Base-by-base conservation (phyloP, 345 rosid genomes). In the Schrenkiella parvula region DNA sequence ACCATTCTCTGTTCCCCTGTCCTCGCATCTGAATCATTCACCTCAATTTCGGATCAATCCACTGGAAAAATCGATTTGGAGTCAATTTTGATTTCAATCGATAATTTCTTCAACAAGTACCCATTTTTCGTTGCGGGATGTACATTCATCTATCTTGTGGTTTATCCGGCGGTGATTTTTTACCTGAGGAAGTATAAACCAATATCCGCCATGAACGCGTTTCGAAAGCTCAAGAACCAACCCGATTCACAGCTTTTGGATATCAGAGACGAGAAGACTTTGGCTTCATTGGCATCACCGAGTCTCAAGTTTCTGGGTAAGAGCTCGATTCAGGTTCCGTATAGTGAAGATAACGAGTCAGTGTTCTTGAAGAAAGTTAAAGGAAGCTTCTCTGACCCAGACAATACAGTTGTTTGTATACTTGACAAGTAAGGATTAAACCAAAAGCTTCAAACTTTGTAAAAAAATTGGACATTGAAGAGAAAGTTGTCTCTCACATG, bases 91-190 rank as follows among this genome's bases (percentile, higher is more conserved):
- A 77, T 89, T 5, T 77, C 97, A 1, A 73, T 93, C 39, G 97
- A 93, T 37, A 89, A 86, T 6, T 89, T 91, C 55, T 79, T 88
- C 73, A 89, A 79, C 76, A 82, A 80, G 74, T 73, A 93, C 82
- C 98, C 98, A 0, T 93, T 93, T 77, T 93, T 93, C 59, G 96
- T 93, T 50, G 86, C 87, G 26, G 91, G 92, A 5, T 93, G 97
- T 70, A 68, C 92, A 0, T 89, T 93, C 82, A 57, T 89, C 37
- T 93, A 96, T 81, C 88, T 90, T 13, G 85, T 89, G n/a, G 91
- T 83, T 21, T 61, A 81, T 17, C 98, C 98, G 0, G 47, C 86
- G 8, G 76, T 81, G 18, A 44, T 84, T 3, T 78, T 80, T 60
- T 89, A 85, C 77, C 64, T 93, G 34, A 85, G 88, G 64, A 88